Conservation (phyloP, 1,284 basidiomycete species). For the Papiliotrema fonsecae region DNA sequence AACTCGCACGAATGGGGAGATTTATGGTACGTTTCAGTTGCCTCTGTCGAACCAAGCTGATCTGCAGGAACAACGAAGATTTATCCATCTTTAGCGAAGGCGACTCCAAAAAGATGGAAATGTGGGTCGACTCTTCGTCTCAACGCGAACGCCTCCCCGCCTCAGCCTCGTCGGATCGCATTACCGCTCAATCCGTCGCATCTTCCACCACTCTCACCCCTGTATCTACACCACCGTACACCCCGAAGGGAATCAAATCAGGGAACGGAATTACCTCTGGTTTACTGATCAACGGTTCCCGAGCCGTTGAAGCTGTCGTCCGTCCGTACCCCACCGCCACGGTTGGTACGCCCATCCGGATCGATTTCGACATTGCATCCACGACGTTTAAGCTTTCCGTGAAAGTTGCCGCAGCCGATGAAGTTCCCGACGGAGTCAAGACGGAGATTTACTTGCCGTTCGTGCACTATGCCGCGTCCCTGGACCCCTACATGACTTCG, state of each 20-base stretch:
- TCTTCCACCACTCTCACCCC: constrained; percentile 22
- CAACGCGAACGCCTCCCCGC: constrained; percentile 1
- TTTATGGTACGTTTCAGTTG: constrained; percentile 55
- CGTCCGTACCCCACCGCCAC: constrained; percentile 72
- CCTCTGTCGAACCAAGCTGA: background rate
- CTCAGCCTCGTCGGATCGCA: background rate
- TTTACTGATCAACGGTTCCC: constrained; percentile 72
- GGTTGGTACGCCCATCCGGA: constrained; percentile 61
- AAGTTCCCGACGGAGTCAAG: constrained; percentile 48
- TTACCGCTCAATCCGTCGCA: constrained; percentile 6
- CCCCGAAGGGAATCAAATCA: constrained; percentile 35
- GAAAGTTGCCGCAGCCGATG: constrained; percentile 54
- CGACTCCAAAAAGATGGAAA: constrained; percentile 49
- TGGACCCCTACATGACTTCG: constrained; percentile 5
- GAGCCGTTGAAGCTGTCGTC: constrained; percentile 74
- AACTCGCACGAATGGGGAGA: constrained; percentile 84
- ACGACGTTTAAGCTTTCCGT: constrained; percentile 65
- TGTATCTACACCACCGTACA: constrained; percentile 10
- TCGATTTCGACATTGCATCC: constrained; percentile 72
- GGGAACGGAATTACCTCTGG: constrained; percentile 52
- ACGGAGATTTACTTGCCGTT: constrained; percentile 86
- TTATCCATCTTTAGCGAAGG: constrained; percentile 81
- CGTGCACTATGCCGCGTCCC: constrained; percentile 72
- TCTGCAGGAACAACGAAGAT: constrained; percentile 78
- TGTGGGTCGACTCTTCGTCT: constrained; percentile 2